Base-by-base conservation (phyloP, 441 rosid species). In the Pelargonium australe region DNA sequence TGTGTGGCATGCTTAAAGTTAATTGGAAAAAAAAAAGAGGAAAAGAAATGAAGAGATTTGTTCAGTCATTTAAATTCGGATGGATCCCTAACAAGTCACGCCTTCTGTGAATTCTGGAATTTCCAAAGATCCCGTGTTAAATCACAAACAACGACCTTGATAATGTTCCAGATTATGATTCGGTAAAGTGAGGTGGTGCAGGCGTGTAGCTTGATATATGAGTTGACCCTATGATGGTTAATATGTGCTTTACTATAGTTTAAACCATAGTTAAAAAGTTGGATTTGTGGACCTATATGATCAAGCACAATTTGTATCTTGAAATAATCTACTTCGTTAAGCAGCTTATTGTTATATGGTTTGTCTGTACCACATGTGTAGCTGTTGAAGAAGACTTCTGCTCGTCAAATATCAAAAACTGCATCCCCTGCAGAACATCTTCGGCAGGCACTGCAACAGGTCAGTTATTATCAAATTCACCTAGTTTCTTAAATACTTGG, bases 331-430 rank as follows among this genome's bases (percentile, higher is more conserved):
- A 34, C 70, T 69, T 77, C 71, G 57, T 40, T 69, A 63, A 78
- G 83, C 80, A 72, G 83, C 84, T 81, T 70, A 73, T 72, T 73
- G 73, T 78, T 82, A 63, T 76, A 77, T 40, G 70, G 69, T 81
- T 80, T 81, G 44, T 82, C 53, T 82, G 79, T 84, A 44, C 76
- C 67, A 43, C 73, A 61, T 81, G 75, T 90, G 89, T 86, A 95
- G 98, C 80, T 95, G 61, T 78, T 92, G 85, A 92, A 88, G 92
- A 92, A 95, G 86, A 89, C 85, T 69, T 86, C 95, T 63, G 93
- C 93, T 73, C 78, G 84, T 65, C 97, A 95, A 78, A 77, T 88
- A 68, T 92, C 92, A 6, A 92, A 87, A 79, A 82, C 85, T 71
- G 98, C 98, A 11, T 84, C 98, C 6, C 98, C 98, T 0, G 73